Conservation (phyloP, 805 yeast genomes). For the Torulaspora indica region DNA sequence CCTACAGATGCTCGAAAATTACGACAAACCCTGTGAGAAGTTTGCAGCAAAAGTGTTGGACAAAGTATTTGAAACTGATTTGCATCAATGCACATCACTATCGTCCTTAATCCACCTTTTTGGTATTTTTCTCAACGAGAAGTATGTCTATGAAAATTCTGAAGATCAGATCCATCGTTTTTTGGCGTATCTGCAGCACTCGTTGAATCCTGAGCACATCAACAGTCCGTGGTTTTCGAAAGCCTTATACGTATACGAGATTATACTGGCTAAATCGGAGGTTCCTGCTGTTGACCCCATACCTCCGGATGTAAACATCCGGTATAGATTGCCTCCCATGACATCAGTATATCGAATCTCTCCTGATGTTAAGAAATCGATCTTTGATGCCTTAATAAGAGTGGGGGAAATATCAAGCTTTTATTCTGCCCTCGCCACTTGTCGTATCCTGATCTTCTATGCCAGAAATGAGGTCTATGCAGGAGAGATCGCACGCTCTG, state of each 20-base stretch:
- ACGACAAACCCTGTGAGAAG: slow-evolving; percentile 34
- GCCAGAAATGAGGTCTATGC: slow-evolving; percentile 44
- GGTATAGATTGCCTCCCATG: slow-evolving; percentile 17
- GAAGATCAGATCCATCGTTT: slow-evolving; percentile 37
- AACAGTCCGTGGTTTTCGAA: slow-evolving; percentile 56
- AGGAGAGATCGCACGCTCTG: slow-evolving; percentile 42
- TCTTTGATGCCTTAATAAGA: slow-evolving; percentile 45
- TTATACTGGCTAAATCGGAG: slow-evolving; percentile 47
- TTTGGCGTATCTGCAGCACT: slow-evolving; percentile 36
- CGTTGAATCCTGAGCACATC: slow-evolving; percentile 37
- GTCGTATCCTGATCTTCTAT: slow-evolving; percentile 52
- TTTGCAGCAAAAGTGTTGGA: slow-evolving; percentile 38
- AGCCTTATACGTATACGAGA: slow-evolving; percentile 52
- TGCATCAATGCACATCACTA: slow-evolving; percentile 30
- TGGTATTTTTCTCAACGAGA: slow-evolving; percentile 41
- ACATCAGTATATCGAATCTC: slow-evolving; percentile 27
- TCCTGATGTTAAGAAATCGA: slow-evolving; percentile 21
- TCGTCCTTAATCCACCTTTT: slow-evolving; percentile 43
- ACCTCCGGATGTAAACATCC: slow-evolving; percentile 21
- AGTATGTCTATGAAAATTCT: slow-evolving; percentile 36
- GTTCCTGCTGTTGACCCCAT: slow-evolving; percentile 45
- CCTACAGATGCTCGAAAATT: slow-evolving; percentile 35
- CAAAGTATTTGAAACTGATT: slow-evolving; percentile 38
- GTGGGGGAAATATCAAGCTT: slow-evolving; percentile 41
- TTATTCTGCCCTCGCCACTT: slow-evolving; percentile 48